These are phyloP conservation scores for Gossypium herbaceum DNA, from an alignment of 345 rosid genomes.

Conservation along the genomic window DNA sequence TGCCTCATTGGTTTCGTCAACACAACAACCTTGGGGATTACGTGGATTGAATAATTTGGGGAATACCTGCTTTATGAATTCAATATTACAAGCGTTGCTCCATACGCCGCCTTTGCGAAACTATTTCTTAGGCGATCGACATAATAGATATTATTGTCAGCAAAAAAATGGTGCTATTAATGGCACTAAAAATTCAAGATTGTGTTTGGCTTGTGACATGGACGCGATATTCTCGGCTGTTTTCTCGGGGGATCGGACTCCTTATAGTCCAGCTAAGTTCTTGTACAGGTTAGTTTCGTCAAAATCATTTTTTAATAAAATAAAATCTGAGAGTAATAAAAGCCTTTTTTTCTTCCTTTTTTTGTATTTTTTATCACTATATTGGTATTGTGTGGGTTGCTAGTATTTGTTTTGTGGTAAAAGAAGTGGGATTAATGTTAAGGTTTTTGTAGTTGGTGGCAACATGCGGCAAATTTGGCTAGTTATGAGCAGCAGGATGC, in stretches of 20 bases:
- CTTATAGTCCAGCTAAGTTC: conserved; percentile 61
- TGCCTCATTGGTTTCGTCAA: background rate
- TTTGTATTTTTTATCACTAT: background rate
- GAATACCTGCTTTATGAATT: conserved; percentile 63
- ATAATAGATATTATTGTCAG: conserved; percentile 44
- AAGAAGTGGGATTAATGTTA: conserved; percentile 1
- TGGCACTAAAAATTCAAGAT: conserved; percentile 10
- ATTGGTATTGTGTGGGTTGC: background rate
- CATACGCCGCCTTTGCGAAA: conserved; percentile 55
- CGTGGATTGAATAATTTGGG: conserved; percentile 60
- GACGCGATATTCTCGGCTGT: conserved; percentile 48
- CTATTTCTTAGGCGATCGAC: conserved; percentile 56
- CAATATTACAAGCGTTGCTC: conserved; percentile 60
- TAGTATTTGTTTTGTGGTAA: background rate
- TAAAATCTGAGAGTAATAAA: background rate
- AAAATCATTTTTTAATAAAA: background rate
- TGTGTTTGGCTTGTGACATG: conserved; percentile 59
- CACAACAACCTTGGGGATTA: conserved; percentile 37
- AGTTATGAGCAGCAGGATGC: conserved; percentile 73
- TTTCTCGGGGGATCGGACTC: conserved; percentile 52
- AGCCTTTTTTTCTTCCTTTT: background rate
- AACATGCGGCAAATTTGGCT: conserved; percentile 55
- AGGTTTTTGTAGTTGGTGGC: conserved; percentile 54
- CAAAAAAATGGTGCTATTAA: conserved; percentile 22
- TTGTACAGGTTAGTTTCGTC: conserved; percentile 41